phyloP scores from a whole-genome alignment of 2,329 filamentous ascomycete species.

The Dryadomyces sulphureus region DNA sequence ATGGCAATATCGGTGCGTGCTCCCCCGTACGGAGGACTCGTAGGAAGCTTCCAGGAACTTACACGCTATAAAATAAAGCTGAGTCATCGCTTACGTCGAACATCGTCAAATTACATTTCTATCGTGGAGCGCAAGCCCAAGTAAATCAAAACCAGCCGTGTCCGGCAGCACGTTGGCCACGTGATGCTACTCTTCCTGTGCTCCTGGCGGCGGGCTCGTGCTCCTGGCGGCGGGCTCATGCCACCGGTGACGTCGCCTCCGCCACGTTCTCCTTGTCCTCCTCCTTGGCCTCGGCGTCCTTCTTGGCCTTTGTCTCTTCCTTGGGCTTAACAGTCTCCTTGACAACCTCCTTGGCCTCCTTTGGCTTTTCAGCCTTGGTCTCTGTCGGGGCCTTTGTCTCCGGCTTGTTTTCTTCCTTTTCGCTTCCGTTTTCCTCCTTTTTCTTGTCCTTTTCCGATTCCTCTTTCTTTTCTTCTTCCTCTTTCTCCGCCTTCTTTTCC shows the following conservation, averaged over 20 bases:
- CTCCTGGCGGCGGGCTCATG: not conserved
- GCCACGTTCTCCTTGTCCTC: constrained; percentile 6
- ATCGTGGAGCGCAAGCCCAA: too few relatives aligned
- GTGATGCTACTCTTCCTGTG: too few relatives aligned
- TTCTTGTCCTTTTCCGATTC: constrained; percentile 3
- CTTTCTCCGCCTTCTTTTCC: constrained; percentile 10
- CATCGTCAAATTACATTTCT: too few relatives aligned
- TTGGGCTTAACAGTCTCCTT: not conserved
- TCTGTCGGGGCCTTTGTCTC: not conserved
- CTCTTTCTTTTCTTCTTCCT: constrained; percentile 6
- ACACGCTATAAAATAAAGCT: too few relatives aligned
- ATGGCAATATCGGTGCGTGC: too few relatives aligned
- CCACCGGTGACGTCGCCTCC: too few relatives aligned
- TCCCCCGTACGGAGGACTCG: too few relatives aligned
- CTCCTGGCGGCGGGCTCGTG: too few relatives aligned
- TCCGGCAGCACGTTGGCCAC: too few relatives aligned
- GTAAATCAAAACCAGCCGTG: too few relatives aligned
- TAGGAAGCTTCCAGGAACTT: too few relatives aligned
- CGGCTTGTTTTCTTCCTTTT: constrained; percentile 8
- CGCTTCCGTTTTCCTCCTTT: constrained; percentile 12
- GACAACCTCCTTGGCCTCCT: constrained; percentile 14
- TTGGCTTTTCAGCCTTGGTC: constrained; percentile 2
- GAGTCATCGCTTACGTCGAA: too few relatives aligned
- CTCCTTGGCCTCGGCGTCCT: constrained; percentile 14
- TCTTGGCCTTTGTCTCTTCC: constrained; percentile 2